phyloP scores from a whole-genome alignment of 331 rosid genomes.

The Prunus yedoensis region DNA sequence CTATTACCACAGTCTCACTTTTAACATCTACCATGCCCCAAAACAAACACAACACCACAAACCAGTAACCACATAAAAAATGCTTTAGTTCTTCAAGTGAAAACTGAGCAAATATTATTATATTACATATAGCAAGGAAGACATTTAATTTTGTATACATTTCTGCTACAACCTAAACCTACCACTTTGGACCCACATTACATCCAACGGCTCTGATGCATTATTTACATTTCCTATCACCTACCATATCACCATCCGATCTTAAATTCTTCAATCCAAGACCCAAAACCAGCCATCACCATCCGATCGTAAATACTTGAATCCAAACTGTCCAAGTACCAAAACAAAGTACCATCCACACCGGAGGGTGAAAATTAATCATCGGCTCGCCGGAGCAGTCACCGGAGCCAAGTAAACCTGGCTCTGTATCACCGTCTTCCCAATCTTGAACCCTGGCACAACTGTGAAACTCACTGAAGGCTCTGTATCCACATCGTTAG shows the following conservation, averaged over 20 bases:
- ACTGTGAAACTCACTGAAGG: conserved; percentile 72
- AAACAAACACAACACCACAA: no score
- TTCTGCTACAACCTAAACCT: neutral
- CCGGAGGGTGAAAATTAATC: neutral
- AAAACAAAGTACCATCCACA: neutral
- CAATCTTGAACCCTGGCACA: conserved; percentile 87
- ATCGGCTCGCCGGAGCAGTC: conserved; percentile 29
- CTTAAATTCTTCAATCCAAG: neutral
- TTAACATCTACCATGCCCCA: neutral
- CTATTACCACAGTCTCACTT: neutral
- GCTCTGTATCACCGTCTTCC: conserved; percentile 70
- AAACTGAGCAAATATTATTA: neutral
- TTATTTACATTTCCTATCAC: conserved; percentile 10
- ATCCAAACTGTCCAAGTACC: no score
- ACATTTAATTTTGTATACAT: neutral
- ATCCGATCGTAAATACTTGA: no score
- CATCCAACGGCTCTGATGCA: conserved; percentile 15
- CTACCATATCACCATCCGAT: neutral
- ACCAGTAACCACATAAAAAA: neutral
- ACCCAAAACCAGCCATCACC: neutral
- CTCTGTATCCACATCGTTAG: conserved; percentile 26
- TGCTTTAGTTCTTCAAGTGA: neutral
- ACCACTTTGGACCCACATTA: neutral
- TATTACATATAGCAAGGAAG: neutral
- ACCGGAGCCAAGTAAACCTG: conserved; percentile 69